Conservation (phyloP, 495 filamentous ascomycete genomes). For the Xylaria curta region DNA sequence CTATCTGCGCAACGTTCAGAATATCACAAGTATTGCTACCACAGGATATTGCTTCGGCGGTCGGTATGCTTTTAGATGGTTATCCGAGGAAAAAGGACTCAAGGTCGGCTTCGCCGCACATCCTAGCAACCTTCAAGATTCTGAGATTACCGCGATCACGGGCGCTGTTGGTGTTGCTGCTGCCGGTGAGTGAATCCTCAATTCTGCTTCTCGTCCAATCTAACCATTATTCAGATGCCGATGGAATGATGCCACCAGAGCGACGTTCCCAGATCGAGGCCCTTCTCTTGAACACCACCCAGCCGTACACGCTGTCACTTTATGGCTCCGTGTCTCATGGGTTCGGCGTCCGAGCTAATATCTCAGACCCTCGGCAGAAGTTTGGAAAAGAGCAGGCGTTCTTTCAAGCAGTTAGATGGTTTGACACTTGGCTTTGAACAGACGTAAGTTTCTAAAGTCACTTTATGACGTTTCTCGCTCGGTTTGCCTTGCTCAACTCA, state of each 20-base stretch:
- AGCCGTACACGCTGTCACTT: slow-evolving; percentile 69
- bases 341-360: slow-evolving; percentile 70
- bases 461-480: background rate
- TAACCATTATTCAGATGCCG: slow-evolving; percentile 55
- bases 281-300: slow-evolving; percentile 32
- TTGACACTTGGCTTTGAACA: slow-evolving; percentile 51
- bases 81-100: slow-evolving; percentile 52
- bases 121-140: slow-evolving; percentile 67
- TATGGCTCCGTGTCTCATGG: slow-evolving; percentile 72
- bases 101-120: slow-evolving; percentile 74
- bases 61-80: slow-evolving; percentile 49
- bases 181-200: slow-evolving; percentile 56
- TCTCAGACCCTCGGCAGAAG: slow-evolving; percentile 62
- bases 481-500: background rate
- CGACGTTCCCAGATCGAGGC: slow-evolving; percentile 62
- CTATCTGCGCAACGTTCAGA: slow-evolving; percentile 61
- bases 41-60: slow-evolving; percentile 71
- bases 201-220: slow-evolving; percentile 9
- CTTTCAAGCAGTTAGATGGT: slow-evolving; percentile 75
- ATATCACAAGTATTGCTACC: slow-evolving; percentile 67
- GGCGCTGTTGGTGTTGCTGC: slow-evolving; percentile 73
- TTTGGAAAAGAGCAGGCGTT: slow-evolving; percentile 82
- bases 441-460: background rate
- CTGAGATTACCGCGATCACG: slow-evolving; percentile 67
- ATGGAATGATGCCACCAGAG: slow-evolving; percentile 66